Conservation (phyloP, 371 early-diverging fungal species). For the Saksenaea vasiformis region DNA sequence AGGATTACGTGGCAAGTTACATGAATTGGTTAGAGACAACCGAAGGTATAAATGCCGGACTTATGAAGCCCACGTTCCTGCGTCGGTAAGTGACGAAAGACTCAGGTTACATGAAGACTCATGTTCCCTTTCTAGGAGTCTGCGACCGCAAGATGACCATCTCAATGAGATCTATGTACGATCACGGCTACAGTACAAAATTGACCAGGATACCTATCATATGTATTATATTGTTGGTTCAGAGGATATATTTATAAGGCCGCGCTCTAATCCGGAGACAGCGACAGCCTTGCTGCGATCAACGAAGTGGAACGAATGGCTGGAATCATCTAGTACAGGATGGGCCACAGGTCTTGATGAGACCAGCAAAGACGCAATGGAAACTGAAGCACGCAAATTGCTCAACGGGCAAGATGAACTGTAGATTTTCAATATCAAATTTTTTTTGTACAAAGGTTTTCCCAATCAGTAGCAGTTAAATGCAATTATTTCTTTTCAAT, state of each 20-base stretch:
- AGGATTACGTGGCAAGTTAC: constrained; percentile 91
- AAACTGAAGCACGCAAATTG: constrained; percentile 24
- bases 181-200: constrained; percentile 87
- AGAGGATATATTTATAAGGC: constrained; percentile 61
- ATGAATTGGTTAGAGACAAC: constrained; percentile 77
- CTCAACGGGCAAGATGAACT: constrained; percentile 5
- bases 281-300: not conserved
- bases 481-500: not conserved
- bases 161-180: constrained; percentile 62
- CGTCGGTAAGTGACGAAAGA: constrained; percentile 50
- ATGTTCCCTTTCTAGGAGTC: constrained; percentile 33
- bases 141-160: constrained; percentile 83
- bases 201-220: constrained; percentile 68
- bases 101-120: constrained; percentile 40
- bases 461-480: not conserved
- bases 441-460: constrained; percentile 2
- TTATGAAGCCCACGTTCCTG: constrained; percentile 66
- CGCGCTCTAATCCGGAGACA: constrained; percentile 7
- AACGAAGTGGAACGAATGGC: constrained; percentile 20
- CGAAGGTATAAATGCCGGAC: constrained; percentile 63
- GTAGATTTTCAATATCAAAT: constrained; percentile 3
- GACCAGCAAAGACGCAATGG: constrained; percentile 23
- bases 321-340: constrained; percentile 35
- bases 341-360: constrained; percentile 34
- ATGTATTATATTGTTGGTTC: constrained; percentile 56